Evolutionary conservation across 345 rosid species (phyloP).

Genomic region (Lepidium didymum): DNA sequence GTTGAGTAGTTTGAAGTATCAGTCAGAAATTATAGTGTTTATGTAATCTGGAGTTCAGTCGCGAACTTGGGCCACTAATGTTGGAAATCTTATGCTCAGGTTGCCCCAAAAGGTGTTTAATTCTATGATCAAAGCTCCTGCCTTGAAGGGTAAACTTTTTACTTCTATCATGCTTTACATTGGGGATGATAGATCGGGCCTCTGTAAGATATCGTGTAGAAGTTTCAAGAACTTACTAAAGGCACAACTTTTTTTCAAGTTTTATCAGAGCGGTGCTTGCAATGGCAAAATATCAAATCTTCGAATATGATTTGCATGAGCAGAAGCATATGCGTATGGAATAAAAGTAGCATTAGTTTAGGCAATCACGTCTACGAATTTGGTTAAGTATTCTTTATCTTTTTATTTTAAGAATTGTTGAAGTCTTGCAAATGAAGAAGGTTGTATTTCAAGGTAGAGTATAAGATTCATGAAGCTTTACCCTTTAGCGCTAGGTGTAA

Average conservation of each 20-base stretch:
- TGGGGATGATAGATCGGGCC: neutral
- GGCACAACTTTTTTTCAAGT: neutral
- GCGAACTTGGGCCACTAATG: neutral
- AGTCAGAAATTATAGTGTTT: neutral
- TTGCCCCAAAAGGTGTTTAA: conserved; percentile 61
- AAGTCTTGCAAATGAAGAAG: neutral
- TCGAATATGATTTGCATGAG: neutral
- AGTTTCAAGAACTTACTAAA: neutral
- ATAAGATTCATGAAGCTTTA: neutral
- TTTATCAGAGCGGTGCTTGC: neutral
- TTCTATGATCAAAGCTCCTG: conserved; percentile 72
- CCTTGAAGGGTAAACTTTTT: conserved; percentile 55
- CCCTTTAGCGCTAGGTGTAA: neutral
- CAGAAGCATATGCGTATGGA: neutral
- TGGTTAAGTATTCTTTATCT: neutral
- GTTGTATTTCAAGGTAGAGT: neutral
- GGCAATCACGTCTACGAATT: neutral
- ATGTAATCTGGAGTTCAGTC: neutral
- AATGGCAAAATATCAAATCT: neutral
- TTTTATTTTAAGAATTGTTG: neutral
- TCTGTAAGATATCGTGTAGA: neutral
- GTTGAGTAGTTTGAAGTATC: conserved; percentile 2
- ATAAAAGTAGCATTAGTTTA: neutral
- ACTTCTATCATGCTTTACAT: neutral
- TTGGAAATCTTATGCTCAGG: conserved; percentile 34